These are phyloP conservation scores for Trypanosoma cruzi DNA, from an alignment of 208 protist species.

Conservation along the genomic window DNA sequence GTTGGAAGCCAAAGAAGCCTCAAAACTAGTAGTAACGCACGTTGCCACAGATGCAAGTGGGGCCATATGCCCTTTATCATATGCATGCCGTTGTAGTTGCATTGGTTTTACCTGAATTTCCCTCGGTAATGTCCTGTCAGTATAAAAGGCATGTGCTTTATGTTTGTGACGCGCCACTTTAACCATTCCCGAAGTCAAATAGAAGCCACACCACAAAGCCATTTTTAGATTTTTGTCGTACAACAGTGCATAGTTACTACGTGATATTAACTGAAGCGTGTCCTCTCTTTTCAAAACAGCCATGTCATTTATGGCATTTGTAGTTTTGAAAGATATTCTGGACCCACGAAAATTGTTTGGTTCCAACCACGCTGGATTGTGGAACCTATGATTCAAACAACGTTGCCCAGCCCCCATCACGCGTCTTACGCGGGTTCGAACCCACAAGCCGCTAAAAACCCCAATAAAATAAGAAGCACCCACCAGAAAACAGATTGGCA, in stretches of 20 bases:
- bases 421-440: neutral
- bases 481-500: neutral
- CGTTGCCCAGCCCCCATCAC: neutral
- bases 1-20: constrained; percentile 61
- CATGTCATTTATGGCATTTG: neutral
- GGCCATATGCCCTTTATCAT: constrained; percentile 72
- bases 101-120: constrained; percentile 16
- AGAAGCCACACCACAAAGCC: constrained; percentile 56
- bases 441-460: neutral
- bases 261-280: constrained; percentile 30
- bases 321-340: neutral
- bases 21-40: constrained; percentile 33
- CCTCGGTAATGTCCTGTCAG: constrained; percentile 40
- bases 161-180: constrained; percentile 32
- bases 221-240: constrained; percentile 44
- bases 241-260: constrained; percentile 43
- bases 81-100: constrained; percentile 28
- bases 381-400: neutral
- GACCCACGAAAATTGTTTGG: neutral
- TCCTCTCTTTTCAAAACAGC: neutral
- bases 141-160: constrained; percentile 32
- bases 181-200: constrained; percentile 27
- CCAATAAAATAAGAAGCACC: neutral
- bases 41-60: constrained; percentile 59
- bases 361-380: constrained; percentile 13